Base-by-base conservation (phyloP, 2,329 filamentous ascomycete genomes). In the Knoxdaviesia proteae region DNA sequence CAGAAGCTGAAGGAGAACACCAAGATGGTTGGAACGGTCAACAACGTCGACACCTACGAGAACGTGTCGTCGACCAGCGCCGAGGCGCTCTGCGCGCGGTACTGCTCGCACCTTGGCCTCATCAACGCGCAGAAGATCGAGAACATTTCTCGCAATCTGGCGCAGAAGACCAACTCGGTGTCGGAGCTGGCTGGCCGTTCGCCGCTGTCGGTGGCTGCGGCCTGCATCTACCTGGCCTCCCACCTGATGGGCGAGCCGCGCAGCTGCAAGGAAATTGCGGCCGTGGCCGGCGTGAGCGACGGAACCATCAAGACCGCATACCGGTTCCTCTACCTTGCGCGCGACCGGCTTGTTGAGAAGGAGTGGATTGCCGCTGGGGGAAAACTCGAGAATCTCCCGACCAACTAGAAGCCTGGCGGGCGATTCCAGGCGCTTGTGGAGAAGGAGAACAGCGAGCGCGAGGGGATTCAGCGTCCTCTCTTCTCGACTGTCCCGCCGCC, bases 271-370 rank as follows among this genome's bases (percentile, higher is more conserved):
- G 81, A 92, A 47, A 94, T 98, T 51, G 82, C 84, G 5, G 60
- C 62, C 30, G 79, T 90, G 11, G 84, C 83, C 1, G 84, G 84
- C 49, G 90, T 98, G 32, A 94, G 86, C 56, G 92, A 98, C 55
- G 87, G 90, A 44, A 98, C 90, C 0, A 94, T 98, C 52, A 87
- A 92, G 53, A 92, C 84, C 31, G 87, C 88, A 0, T 98, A 96
- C 66, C 90, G 90, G 56, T 77, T 82, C 53, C 68, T 98, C 40
- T 88, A 87, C 56, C 67, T 69, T 11, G 77, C 80, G 40, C 74
- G 77, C 41, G 77, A 88, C 44, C 68, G 73, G 47, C 62, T 98
- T 45, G 74, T 94, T 52, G 76, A 80, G 50, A 65, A 74, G 42
- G 74, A 80, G 46, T 88, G 84, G 75, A 68, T 88, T 43, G 68